Base-by-base conservation (phyloP, 371 early-diverging fungal genomes). In the Rhizopus sp. region DNA sequence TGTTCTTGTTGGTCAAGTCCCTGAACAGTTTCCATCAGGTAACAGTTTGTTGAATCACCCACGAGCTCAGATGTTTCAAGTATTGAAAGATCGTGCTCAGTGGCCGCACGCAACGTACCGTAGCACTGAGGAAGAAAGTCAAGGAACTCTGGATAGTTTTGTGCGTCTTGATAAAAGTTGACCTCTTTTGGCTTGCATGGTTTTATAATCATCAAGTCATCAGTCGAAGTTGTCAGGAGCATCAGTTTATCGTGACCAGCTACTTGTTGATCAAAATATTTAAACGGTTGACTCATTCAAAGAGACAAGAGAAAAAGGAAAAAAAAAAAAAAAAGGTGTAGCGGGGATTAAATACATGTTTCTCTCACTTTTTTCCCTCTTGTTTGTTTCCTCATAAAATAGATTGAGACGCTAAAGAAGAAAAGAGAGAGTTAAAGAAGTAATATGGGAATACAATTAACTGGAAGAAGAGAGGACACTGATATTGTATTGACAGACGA, bases 101-200 rank as follows among this genome's bases (percentile, higher is more conserved):
- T 78, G 29, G 71, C 66, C 45, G 62, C 73, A 59, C 72, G 77
- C 37, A 81, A 75, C 35, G 73, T 80, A 2, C 91, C 91, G 60
- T 82, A 89, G 61, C 84, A 91, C 37, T 79, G 74, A 5, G 91
- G 89, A 57, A 89, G 74, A 70, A 87, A 88, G 3, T 72, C 60
- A 10, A 70, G 68, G 52, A 91, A 82, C 16, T 82, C 83, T 3
- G 83, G 78, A 59, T 79, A 68, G 16, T 66, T 59, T 31, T 66
- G 68, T 13, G 81, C 67, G 6, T 75, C 67, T 57, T 90, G 87
- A 62, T 91, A 91, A 65, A 91, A 90, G 47, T 58, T 59, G 3
- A 73, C 69, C 61, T 91, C 92, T 17, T 60, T 71, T 33, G 64
- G 52, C 23, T 69, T 64, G 46, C 79, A 76, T 13, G 90, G 90